Evolutionary conservation across 2,329 filamentous ascomycete genomes (phyloP).

Genomic region (Bipolaris cookei): DNA sequence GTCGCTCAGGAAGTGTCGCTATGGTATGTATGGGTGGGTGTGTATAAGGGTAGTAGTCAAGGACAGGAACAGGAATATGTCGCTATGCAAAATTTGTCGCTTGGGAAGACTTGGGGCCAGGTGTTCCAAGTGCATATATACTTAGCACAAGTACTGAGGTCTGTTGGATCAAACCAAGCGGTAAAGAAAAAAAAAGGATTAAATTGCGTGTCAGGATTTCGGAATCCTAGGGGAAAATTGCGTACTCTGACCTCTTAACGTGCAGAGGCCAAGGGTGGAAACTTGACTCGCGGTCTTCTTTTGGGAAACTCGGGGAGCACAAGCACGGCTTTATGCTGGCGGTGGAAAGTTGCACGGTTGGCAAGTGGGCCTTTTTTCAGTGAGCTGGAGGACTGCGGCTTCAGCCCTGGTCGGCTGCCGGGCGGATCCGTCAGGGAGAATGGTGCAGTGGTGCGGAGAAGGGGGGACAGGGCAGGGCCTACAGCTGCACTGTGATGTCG

Average conservation of each 20-base stretch:
- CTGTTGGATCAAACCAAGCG: conserved; percentile 20
- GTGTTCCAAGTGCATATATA: conserved; percentile 27
- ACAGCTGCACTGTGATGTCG: conserved; percentile 28
- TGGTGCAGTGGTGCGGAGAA: conserved; percentile 29
- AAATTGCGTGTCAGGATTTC: conserved; percentile 27
- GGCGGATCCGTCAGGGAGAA: conserved; percentile 18
- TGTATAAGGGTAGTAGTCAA: conserved; percentile 13
- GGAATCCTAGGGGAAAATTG: conserved; percentile 25
- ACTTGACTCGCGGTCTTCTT: conserved; percentile 19
- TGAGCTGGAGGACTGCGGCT: conserved; percentile 10
- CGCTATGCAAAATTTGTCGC: conserved; percentile 27
- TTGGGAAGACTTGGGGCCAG: conserved; percentile 18
- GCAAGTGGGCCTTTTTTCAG: conserved; percentile 13
- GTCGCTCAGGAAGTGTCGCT: conserved; percentile 27
- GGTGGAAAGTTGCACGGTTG: conserved; percentile 16
- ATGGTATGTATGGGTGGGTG: conserved; percentile 13
- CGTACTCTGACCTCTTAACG: conserved; percentile 20
- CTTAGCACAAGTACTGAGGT: conserved; percentile 20
- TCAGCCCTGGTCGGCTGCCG: conserved; percentile 17
- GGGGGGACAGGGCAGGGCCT: conserved; percentile 14
- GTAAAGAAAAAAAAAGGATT: conserved; percentile 11
- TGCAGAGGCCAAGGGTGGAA: conserved; percentile 14
- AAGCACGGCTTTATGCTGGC: conserved; percentile 29
- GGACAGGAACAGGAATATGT: conserved; percentile 11
- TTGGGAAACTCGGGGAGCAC: conserved; percentile 26